A percentile compares a stretch with the other conserved stretches of the same genome.
Evolutionary conservation across 148 eudicot species (phyloP).

Genomic region (Rhododendron henanense): DNA sequence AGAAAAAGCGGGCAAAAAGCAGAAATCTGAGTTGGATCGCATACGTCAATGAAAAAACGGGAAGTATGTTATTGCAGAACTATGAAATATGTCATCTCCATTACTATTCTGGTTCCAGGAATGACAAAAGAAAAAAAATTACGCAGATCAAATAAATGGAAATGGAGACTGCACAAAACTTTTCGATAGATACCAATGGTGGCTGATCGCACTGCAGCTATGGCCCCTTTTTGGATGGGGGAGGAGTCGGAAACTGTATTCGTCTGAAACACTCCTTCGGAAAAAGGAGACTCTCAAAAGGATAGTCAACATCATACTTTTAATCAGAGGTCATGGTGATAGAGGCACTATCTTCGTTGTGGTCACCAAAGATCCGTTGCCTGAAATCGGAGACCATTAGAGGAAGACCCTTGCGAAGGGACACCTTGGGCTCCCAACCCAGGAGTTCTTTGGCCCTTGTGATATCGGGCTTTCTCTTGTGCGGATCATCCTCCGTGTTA

Average conservation of each 20-base stretch:
- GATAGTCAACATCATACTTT: background rate
- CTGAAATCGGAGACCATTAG: slow-evolving; percentile 86
- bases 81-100: background rate
- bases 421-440: slow-evolving; percentile 93
- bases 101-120: background rate
- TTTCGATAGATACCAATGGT: background rate
- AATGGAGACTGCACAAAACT: background rate
- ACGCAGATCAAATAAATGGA: background rate
- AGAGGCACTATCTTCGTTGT: slow-evolving; percentile 39
- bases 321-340: slow-evolving; percentile 17
- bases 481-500: slow-evolving; percentile 96
- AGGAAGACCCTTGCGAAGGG: slow-evolving; percentile 85
- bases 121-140: background rate
- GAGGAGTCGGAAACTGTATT: background rate
- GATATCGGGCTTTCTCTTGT: slow-evolving; percentile 95
- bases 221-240: background rate
- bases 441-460: slow-evolving; percentile 79
- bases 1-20: background rate
- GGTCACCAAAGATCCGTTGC: slow-evolving; percentile 88
- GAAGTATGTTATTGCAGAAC: background rate
- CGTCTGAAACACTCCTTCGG: background rate
- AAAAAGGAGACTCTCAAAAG: background rate
- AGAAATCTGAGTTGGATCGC: background rate
- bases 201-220: background rate
- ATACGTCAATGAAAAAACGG: background rate